These are phyloP conservation scores for Gentiana macrophylla DNA, from an alignment of 257 asterid species.

Conservation along the genomic window DNA sequence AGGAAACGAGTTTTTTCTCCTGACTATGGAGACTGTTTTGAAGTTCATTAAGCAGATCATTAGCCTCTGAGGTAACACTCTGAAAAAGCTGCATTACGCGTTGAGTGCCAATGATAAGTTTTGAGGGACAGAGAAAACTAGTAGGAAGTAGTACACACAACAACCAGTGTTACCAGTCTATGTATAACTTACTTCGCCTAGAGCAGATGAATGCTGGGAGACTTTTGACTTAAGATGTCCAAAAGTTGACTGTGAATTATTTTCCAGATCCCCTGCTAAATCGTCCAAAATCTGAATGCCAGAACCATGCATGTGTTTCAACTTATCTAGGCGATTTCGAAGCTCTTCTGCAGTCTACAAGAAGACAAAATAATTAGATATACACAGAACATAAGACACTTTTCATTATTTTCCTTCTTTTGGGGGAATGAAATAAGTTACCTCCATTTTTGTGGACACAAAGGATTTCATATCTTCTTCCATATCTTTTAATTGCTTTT, in stretches of 20 bases:
- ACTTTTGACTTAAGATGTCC: slow-evolving; percentile 33
- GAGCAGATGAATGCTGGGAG: slow-evolving; percentile 27
- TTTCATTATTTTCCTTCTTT: not conserved
- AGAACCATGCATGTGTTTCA: slow-evolving; percentile 19
- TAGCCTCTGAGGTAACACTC: slow-evolving; percentile 27
- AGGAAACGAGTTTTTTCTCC: slow-evolving; percentile 22
- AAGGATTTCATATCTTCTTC: slow-evolving; percentile 29
- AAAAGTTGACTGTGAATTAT: slow-evolving; percentile 27
- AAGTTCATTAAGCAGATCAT: slow-evolving; percentile 23
- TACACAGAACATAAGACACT: too few species aligned
- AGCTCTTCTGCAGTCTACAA: slow-evolving; percentile 35
- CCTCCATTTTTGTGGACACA: slow-evolving; percentile 34
- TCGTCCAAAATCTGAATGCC: slow-evolving; percentile 24
- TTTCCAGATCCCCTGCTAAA: slow-evolving; percentile 29
- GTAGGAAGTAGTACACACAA: not conserved
- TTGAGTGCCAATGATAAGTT: slow-evolving; percentile 1
- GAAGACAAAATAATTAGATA: slow-evolving; percentile 1
- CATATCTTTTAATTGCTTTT: slow-evolving; percentile 29
- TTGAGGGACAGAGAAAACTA: not conserved
- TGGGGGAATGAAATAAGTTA: not conserved
- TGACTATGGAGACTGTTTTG: slow-evolving; percentile 24
- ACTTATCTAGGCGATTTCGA: slow-evolving; percentile 22
- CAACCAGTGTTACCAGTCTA: too few species aligned
- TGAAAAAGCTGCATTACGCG: slow-evolving; percentile 21
- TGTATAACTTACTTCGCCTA: slow-evolving; percentile 24